Evolutionary conservation across 305 asterid genomes (phyloP).

Genomic region (Plantago rigida): DNA sequence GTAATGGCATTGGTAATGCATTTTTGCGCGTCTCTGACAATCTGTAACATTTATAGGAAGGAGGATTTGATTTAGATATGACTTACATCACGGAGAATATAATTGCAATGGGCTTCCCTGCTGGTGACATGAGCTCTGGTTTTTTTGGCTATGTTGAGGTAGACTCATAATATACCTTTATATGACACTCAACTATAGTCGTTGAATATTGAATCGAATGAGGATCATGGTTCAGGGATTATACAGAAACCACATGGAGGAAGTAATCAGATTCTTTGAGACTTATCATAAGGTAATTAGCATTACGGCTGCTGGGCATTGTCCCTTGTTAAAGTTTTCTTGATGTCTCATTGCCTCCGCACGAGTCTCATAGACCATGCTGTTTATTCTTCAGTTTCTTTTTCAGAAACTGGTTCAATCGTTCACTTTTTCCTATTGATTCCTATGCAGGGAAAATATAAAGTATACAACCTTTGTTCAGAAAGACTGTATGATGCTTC

Average conservation of each 20-base stretch:
- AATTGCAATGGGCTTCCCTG: slow-evolving; percentile 99
- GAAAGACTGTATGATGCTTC: slow-evolving; percentile 96
- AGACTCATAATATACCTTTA: slow-evolving; percentile 18
- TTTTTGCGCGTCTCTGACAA: slow-evolving; percentile 17
- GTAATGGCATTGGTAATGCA: too few species aligned
- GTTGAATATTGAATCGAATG: slow-evolving; percentile 26
- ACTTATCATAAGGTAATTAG: slow-evolving; percentile 78
- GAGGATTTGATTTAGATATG: slow-evolving; percentile 96
- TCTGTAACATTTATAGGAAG: slow-evolving; percentile 49
- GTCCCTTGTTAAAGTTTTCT: not conserved
- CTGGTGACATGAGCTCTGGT: slow-evolving; percentile 99
- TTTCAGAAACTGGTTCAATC: slow-evolving; percentile 13
- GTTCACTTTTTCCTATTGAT: slow-evolving; percentile 20
- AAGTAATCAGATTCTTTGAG: slow-evolving; percentile 88
- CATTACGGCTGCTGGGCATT: not conserved
- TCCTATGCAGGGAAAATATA: slow-evolving; percentile 76
- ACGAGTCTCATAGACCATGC: slow-evolving; percentile 12
- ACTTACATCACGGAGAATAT: slow-evolving; percentile 97
- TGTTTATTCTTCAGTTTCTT: slow-evolving; percentile 9
- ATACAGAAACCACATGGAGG: slow-evolving; percentile 98
- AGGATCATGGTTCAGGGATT: slow-evolving; percentile 54
- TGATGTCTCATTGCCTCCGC: not conserved
- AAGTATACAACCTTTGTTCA: slow-evolving; percentile 96
- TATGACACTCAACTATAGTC: slow-evolving; percentile 13
- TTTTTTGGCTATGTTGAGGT: slow-evolving; percentile 96